These are phyloP conservation scores for Fusarium pseudocircinatum DNA, from an alignment of 2,329 filamentous ascomycete genomes.

Conservation along the genomic window DNA sequence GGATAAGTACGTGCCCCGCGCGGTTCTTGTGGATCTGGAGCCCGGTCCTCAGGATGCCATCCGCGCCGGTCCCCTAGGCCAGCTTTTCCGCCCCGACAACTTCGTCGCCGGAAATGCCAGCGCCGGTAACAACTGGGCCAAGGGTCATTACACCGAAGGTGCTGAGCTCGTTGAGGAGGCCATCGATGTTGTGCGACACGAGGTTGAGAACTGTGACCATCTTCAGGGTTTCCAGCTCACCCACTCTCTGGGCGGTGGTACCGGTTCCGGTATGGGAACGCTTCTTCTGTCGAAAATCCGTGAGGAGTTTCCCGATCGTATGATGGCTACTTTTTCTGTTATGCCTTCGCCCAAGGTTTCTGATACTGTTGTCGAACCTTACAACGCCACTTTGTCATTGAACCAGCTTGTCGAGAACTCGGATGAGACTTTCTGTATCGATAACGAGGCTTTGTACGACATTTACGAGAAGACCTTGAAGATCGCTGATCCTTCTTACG, in stretches of 20 bases:
- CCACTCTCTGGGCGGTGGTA: conserved; percentile 99
- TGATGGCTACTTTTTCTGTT: conserved; percentile 99
- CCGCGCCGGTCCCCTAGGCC: conserved; percentile 95
- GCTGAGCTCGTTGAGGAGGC: conserved; percentile 98
- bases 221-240: conserved; percentile 99
- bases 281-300: conserved; percentile 99
- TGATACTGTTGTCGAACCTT: conserved; percentile 98
- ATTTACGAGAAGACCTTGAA: conserved; percentile 99
- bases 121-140: conserved; percentile 99
- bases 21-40: conserved; percentile 98
- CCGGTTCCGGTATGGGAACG: conserved; percentile 99
- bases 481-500: conserved; percentile 97
- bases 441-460: conserved; percentile 99
- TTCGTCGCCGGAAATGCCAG: conserved; percentile 99
- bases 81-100: conserved; percentile 99
- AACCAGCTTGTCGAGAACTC: conserved; percentile 99
- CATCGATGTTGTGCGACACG: conserved; percentile 96
- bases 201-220: conserved; percentile 98
- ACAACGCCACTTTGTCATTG: conserved; percentile 98
- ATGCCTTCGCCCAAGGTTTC: conserved; percentile 99
- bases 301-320: conserved; percentile 99
- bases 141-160: conserved; percentile 99
- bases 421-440: conserved; percentile 99
- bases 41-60: conserved; percentile 99
- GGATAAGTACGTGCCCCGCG: conserved; percentile 99